A percentile compares a stretch with the other conserved stretches of the same genome.
phyloP scores from a whole-genome alignment of 768 basidiomycete genomes.

The Auricularia sp. region DNA sequence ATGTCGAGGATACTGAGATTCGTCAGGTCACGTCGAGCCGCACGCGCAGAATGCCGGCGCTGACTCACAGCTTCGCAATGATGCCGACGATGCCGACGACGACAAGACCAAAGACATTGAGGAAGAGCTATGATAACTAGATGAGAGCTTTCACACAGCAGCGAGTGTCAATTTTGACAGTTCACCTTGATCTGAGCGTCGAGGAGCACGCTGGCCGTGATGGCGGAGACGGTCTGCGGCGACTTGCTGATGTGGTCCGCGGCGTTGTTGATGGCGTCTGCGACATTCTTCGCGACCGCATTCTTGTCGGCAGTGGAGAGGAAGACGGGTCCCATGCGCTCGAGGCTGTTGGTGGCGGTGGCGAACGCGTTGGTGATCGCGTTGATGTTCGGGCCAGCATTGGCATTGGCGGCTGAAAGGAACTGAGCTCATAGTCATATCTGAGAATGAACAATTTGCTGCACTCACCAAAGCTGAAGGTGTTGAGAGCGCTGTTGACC shows the following conservation, averaged over 20 bases:
- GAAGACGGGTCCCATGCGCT: neutral
- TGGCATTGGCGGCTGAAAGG: neutral
- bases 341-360: neutral
- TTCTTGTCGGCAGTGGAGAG: neutral
- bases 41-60: too few relatives aligned
- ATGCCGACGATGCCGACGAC: neutral
- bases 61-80: neutral
- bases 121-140: neutral
- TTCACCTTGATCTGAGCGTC: neutral
- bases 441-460: too few relatives aligned
- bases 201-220: neutral
- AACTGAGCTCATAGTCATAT: neutral
- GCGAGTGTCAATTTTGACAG: neutral
- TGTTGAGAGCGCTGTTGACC: neutral
- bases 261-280: neutral
- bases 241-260: neutral
- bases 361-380: neutral
- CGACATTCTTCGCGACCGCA: neutral
- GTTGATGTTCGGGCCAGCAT: neutral
- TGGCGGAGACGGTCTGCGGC: neutral
- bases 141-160: too few relatives aligned
- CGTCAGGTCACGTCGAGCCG: too few relatives aligned
- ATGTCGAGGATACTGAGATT: too few relatives aligned
- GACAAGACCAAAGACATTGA: neutral
- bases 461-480: neutral